Conservation (phyloP, 2,329 filamentous ascomycete species). For the Botrytis porri region DNA sequence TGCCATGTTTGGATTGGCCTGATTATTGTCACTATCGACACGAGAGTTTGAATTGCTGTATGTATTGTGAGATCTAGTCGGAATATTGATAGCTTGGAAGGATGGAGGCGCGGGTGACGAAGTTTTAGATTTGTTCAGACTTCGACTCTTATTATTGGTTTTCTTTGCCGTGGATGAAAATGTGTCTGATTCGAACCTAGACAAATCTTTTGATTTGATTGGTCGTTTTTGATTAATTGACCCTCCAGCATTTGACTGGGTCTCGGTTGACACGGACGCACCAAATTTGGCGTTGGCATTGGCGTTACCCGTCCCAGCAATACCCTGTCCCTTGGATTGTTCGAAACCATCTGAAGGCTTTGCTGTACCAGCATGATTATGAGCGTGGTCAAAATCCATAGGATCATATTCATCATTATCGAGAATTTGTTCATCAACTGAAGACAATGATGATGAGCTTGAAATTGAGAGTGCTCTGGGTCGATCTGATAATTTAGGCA, state of each 20-base stretch:
- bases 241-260: conserved; percentile 23
- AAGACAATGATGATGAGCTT: conserved; percentile 41
- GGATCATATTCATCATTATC: conserved; percentile 22
- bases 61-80: conserved; percentile 20
- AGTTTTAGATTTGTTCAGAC: conserved; percentile 18
- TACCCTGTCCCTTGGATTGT: conserved; percentile 15
- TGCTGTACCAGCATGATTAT: conserved; percentile 16
- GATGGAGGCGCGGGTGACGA: conserved; percentile 24
- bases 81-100: conserved; percentile 23
- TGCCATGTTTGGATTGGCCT: conserved; percentile 20
- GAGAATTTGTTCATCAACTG: conserved; percentile 37
- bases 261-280: conserved; percentile 33
- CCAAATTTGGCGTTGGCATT: conserved; percentile 29
- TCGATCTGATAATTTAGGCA: conserved; percentile 14
- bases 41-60: conserved; percentile 17
- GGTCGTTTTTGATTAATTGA: conserved; percentile 28
- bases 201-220: conserved; percentile 29
- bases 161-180: conserved; percentile 28
- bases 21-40: conserved; percentile 7
- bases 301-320: conserved; percentile 10
- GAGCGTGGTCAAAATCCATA: conserved; percentile 21
- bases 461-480: conserved; percentile 34
- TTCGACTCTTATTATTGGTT: conserved; percentile 18
- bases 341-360: conserved; percentile 14
- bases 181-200: conserved; percentile 33